Evolutionary conservation across 2,329 filamentous ascomycete species (phyloP), one percentile per base, ranked within the genome.

Genomic region (Lasiodiplodia citricola): DNA sequence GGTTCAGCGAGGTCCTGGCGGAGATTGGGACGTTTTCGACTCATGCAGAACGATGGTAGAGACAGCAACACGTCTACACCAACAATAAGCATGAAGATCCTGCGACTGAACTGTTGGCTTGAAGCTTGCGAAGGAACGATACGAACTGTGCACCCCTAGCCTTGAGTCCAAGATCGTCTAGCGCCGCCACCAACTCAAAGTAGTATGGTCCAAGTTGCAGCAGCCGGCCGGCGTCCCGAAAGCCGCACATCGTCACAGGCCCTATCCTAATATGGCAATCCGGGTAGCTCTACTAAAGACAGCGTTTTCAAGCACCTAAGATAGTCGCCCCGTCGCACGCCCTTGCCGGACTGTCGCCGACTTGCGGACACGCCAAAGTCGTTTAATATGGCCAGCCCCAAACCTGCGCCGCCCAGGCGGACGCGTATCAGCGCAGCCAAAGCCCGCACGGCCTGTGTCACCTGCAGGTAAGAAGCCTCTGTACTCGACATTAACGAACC

Each of bases 391-490:
- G 41, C 41, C 18, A 63, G 28, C 25, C 14, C 58, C 25, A 51
- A 50, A 25, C 16, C 18, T 2, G 25, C 44, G 18, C 58, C 41
- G 37, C 58, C 25, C 21, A 51, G n/a, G 51, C 60, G 47, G n/a
- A 21, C 28, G 10, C 60, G 60, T 51, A 64, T 52, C 28, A 64
- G 47, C 18, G 44, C 18, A 21, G 60, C 58, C 28, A 69, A 66
- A 50, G 55, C 28, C 18, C 52, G 51, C 44, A 65, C 58, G 18
- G 50, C 58, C 41, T 68, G 58, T 38, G 51, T 58, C 21, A 69
- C 60, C 44, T 69, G 67, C 67, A 69, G 57, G 67, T 69, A 56
- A 52, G 57, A 62, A 13, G 3, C n/a, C 47, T n/a, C 60, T n/a
- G 13, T 8, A 13, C 44, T 35, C 57, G 14, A 18, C 21, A 18